phyloP scores from a whole-genome alignment of 108 stramenopile species.

The Craspedostauros australis region DNA sequence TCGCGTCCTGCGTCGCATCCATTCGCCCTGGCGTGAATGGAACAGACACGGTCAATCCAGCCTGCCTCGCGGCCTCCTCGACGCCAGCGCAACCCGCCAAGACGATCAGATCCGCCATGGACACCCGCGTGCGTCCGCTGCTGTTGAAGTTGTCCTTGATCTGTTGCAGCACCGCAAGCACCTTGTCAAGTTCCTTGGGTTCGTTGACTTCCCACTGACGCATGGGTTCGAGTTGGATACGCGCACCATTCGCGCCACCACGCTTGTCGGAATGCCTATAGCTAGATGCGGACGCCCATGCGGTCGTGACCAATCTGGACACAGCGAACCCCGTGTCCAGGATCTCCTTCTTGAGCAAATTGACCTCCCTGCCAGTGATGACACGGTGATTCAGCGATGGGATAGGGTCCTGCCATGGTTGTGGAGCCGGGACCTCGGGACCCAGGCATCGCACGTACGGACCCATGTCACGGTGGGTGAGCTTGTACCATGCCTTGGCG shows the following conservation, averaged over 20 bases:
- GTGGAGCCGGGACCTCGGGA: constrained; percentile 46
- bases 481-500: constrained; percentile 74
- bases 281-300: constrained; percentile 70
- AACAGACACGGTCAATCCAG: constrained; percentile 40
- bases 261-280: constrained; percentile 66
- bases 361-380: constrained; percentile 24
- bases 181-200: constrained; percentile 37
- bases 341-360: constrained; percentile 33
- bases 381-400: constrained; percentile 21
- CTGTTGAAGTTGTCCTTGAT: constrained; percentile 38
- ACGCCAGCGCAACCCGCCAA: constrained; percentile 62
- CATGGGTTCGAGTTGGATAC: constrained; percentile 57
- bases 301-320: constrained; percentile 47
- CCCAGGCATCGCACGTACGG: constrained; percentile 61
- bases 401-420: constrained; percentile 67
- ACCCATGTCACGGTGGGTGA: constrained; percentile 69
- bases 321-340: constrained; percentile 37
- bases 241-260: constrained; percentile 71
- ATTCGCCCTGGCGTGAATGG: constrained; percentile 64
- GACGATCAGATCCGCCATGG: constrained; percentile 68
- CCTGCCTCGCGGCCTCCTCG: constrained; percentile 48
- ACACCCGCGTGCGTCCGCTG: constrained; percentile 18
- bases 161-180: constrained; percentile 30
- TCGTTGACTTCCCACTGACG: constrained; percentile 64
- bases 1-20: constrained; percentile 57